Evolutionary conservation across 495 filamentous ascomycete species (phyloP), one percentile per base, ranked within the genome.

Genomic region (Penicillium taxi): DNA sequence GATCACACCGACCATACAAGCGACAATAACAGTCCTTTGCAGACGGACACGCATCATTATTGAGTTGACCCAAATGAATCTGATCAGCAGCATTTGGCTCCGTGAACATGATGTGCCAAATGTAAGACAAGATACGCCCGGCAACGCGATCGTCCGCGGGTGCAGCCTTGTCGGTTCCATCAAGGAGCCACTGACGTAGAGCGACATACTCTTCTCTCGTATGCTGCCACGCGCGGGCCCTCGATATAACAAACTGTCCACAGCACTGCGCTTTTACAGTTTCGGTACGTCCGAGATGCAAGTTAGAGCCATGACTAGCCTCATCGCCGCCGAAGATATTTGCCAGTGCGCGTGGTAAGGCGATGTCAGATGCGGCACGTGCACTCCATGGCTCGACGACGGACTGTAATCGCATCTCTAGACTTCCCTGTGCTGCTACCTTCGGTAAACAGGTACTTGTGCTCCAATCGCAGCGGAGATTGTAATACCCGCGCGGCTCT

Each of bases 381-480:
- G 57, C 55, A 41, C 54, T 60, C 62, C 60, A 66, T 26, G 64
- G 63, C 30, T 59, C 42, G 1, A 67, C 26, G 2, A 48, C 42
- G 4, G 53, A 52, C 39, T 64, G 54, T 24, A 67, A 34, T 2
- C 52, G 51, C 29, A 53, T 64, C 39, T 67, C 59, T n/a, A 65
- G 41, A 38, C 52, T 55, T 3, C 63, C 59, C 37, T 67, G 63
- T 16, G 61, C 50, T 6, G 59, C 45, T 19, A 50, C 48, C 4
- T 45, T 47, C 1, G 54, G 21, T 1, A 42, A 37, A 43, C 63
- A 67, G 2, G 61, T 67, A 13, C 61, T 56, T 3, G 57, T 50
- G 26, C 63, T 66, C 66, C 64, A 69, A 37, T 67, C 64, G 38
- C 66, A 70, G 31, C 64, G 63, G 20, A 70, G 53, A 36, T 70